These are phyloP conservation scores for Potentilla sterilis DNA, from an alignment of 306 rosid genomes.

Conservation along the genomic window DNA sequence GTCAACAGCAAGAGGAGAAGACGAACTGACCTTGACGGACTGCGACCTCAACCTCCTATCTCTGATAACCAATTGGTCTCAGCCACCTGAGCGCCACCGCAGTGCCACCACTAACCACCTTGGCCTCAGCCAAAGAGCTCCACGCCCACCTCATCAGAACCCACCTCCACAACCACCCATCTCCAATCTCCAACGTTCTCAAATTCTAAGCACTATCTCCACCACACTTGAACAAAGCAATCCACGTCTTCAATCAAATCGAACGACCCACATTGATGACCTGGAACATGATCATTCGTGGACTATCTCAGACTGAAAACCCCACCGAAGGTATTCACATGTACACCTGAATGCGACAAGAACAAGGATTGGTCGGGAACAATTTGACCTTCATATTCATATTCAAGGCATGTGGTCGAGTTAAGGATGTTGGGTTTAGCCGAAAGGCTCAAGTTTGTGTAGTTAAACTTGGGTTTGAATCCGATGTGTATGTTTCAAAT, in stretches of 20 bases:
- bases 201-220: conserved; percentile 50
- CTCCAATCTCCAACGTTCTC: conserved; percentile 47
- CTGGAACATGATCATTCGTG: conserved; percentile 70
- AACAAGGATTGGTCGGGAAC: conserved; percentile 46
- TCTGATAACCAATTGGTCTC: too few relatives aligned
- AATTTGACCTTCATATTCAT: conserved; percentile 56
- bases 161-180: conserved; percentile 45
- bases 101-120: too few relatives aligned
- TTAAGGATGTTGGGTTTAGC: too few relatives aligned
- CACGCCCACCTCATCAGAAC: conserved; percentile 55
- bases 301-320: conserved; percentile 50
- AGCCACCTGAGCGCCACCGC: conserved; percentile 22
- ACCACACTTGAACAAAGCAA: conserved; percentile 28
- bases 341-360: conserved; percentile 42
- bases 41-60: too few relatives aligned
- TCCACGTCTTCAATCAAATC: conserved; percentile 41
- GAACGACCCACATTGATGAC: conserved; percentile 51
- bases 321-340: conserved; percentile 56
- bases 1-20: too few relatives aligned
- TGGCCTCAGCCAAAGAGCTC: conserved; percentile 36
- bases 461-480: too few relatives aligned
- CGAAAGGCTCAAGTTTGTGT: too few relatives aligned
- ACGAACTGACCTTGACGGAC: too few relatives aligned
- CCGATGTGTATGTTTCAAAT: too few relatives aligned
- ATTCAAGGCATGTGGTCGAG: conserved; percentile 19